These are phyloP conservation scores for Metarhizium rileyi DNA, from an alignment of 2,329 filamentous ascomycete species.

Conservation along the genomic window DNA sequence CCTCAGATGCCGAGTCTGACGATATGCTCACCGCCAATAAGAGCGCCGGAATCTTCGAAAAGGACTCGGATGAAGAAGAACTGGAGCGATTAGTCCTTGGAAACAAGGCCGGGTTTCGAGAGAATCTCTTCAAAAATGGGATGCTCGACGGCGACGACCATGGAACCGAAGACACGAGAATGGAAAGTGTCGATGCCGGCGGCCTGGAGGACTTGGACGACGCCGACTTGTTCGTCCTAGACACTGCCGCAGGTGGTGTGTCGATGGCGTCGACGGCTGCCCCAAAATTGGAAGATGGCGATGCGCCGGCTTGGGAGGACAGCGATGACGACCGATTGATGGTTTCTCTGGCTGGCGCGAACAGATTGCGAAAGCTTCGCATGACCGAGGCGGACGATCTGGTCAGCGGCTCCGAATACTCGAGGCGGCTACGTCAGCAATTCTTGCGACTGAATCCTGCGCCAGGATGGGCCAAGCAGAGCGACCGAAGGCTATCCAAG, in stretches of 20 bases:
- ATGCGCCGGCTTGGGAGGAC: slow-evolving; percentile 73
- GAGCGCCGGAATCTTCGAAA: slow-evolving; percentile 38
- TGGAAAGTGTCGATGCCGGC: slow-evolving; percentile 33
- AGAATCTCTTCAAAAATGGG: slow-evolving; percentile 51
- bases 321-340: slow-evolving; percentile 87
- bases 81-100: slow-evolving; percentile 85
- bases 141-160: slow-evolving; percentile 26
- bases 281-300: slow-evolving; percentile 16
- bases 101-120: slow-evolving; percentile 70
- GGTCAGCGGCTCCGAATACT: slow-evolving; percentile 79
- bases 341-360: slow-evolving; percentile 64
- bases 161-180: slow-evolving; percentile 22
- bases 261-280: slow-evolving; percentile 17
- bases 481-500: slow-evolving; percentile 40
- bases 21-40: slow-evolving; percentile 18
- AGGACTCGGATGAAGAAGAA: slow-evolving; percentile 75
- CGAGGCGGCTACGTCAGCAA: slow-evolving; percentile 67
- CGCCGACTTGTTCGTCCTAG: slow-evolving; percentile 76
- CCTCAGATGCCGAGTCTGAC: slow-evolving; percentile 20
- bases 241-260: slow-evolving; percentile 44
- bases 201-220: slow-evolving; percentile 60
- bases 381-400: slow-evolving; percentile 75
- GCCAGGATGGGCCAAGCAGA: slow-evolving; percentile 49
- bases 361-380: slow-evolving; percentile 73
- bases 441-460: slow-evolving; percentile 51